Base-by-base conservation (phyloP, 2,329 filamentous ascomycete genomes). In the Beauveria medogensis region DNA sequence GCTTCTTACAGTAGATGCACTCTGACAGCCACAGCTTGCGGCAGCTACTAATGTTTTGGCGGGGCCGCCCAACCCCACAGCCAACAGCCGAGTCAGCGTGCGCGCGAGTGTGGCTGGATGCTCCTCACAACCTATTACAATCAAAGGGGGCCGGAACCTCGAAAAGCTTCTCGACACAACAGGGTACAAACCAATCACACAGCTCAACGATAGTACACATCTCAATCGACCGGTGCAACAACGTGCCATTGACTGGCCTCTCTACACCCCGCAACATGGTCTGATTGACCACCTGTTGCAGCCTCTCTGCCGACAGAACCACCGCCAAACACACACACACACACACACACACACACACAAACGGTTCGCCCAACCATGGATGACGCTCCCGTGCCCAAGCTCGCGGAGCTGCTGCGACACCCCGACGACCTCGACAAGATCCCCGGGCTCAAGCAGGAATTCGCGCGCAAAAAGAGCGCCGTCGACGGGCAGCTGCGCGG, bases 361-460 rank as follows among this genome's bases (percentile, higher is more conserved):
- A 22, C 52, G 12, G 22, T 28, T 20, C 30, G 28, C 20, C 63
- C 54, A 76, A 76, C 63, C 56, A 76, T 76, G 74, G 74, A 76
- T 66, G 88, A 84, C 78, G 82, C 86, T 67, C 82, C 84, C 62
- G 83, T 84, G 52, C 85, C 90, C 73, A 92, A 92, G 80, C 87
- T 99, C 73, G 86, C 92, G 66, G 93, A 97, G 80, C 85, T 97
- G 64, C 87, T 99, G 67, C 91, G 92, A 70, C 92, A 96, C 71
- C 91, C 94, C 3, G 94, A 99, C 72, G 94, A 99, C 76, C 87
- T 99, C 67, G 94, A 99, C 79, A 97, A 97, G 81, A 93, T 99
- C 70, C 80, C 87, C 57, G 86, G 86, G 52, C 82, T 99, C 71
- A 96, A 95, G 78, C 84, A 89, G 66, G 94, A 99, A 74, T 96